Base-by-base conservation (phyloP, 768 basidiomycete species). In the Hortiboletus flavorubellus region DNA sequence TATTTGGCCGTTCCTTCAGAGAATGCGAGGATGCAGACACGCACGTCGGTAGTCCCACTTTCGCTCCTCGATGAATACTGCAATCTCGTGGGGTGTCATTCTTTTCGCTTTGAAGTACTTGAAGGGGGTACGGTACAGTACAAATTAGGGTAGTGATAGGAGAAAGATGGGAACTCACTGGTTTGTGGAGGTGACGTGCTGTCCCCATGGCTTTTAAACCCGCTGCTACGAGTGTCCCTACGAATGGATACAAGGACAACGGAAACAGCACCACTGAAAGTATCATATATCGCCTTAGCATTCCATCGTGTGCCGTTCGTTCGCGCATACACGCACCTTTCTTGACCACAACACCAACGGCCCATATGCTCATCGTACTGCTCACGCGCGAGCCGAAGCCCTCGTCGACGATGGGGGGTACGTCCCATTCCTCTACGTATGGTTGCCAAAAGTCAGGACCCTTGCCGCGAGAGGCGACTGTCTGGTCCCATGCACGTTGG, bases 71-170 rank as follows among this genome's bases (percentile, higher is more conserved):
- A 95, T 80, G 72, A 91, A 98, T 1, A 87, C 73, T 3, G 84
- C 84, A 5, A 81, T 72, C 63, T 95, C 84, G 23, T 79, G 71
- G 7, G 77, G 71, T 0, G 83, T 79, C 93, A 98, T 94, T 48
- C 81, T 82, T 72, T 98, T 98, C 1, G 85, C 74, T 50, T 85
- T 80, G 56, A 93, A 98, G 65, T 96, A 96, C 83, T 93, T 64
- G 23, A 16, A 2, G 47, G 45, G 1, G 34, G 33, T 9, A n/a
- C 8, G 6, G 3, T 2, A 14, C 12, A 14, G 23, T 8, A 7
- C 0, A 29, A 3, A 46, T 44, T 34, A n/a, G 53, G 11, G 16
- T 31, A 21, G 26, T 40, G 23, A 46, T 18, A 31, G 16, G 33
- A 26, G 12, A 12, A 56, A 8, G 38, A 44, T 23, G 35, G 16